Percentiles rank a stretch among this genome's conserved stretches.
phyloP scores from a whole-genome alignment of 345 rosid genomes.

The thale cress (Arabidopsis thaliana) region TAIR10.1 NC_003074.8:6343001-6343500 shows the following conservation, averaged over 20 bases:
- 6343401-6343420: not conserved
- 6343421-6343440: not conserved
- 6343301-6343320: conserved; percentile 14
- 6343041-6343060: conserved; percentile 14
- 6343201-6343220: not conserved
- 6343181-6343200: not conserved
- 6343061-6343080: not conserved
- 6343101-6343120: not conserved
- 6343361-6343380: not conserved
- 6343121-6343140: not conserved
- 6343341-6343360: not conserved
- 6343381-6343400: not conserved
- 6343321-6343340: not conserved
- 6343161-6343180: not conserved
- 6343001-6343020: not conserved
- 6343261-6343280: not conserved
- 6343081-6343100: not conserved
- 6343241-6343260: not conserved
- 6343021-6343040: not conserved
- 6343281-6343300: not conserved
- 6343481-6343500: too few relatives aligned
- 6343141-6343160: not conserved
- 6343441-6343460: not conserved
- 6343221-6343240: not conserved
- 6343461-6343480: not conserved